phyloP scores from a whole-genome alignment of 2,329 filamentous ascomycete genomes.

The Ophiocordyceps unilateralis region DNA sequence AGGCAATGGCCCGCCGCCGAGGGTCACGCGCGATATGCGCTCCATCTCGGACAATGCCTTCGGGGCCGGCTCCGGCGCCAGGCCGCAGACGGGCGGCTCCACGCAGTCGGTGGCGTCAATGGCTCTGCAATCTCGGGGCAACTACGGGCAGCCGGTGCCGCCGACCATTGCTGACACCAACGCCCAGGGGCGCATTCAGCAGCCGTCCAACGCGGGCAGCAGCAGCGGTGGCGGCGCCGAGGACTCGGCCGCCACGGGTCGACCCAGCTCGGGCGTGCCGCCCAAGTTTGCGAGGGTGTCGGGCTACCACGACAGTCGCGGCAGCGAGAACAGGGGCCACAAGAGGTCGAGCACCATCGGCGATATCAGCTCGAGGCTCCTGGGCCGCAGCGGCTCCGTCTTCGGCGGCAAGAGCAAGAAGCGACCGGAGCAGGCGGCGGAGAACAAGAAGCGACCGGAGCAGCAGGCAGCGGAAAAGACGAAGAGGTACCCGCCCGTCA shows the following conservation, averaged over 20 bases:
- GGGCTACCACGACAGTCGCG: slow-evolving; percentile 36
- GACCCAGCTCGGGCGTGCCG: slow-evolving; percentile 42
- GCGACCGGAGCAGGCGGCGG: slow-evolving; percentile 10
- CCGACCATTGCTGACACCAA: slow-evolving; percentile 80
- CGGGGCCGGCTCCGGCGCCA: slow-evolving; percentile 26
- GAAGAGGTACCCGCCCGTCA: slow-evolving; percentile 73
- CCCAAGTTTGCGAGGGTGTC: slow-evolving; percentile 41
- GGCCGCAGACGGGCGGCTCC: slow-evolving; percentile 71
- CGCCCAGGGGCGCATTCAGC: slow-evolving; percentile 76
- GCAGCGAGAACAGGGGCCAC: slow-evolving; percentile 35
- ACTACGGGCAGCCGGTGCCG: slow-evolving; percentile 72
- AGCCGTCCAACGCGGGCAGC: slow-evolving; percentile 29
- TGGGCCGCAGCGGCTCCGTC: slow-evolving; percentile 68
- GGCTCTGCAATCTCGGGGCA: slow-evolving; percentile 43
- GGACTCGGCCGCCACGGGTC: slow-evolving; percentile 44
- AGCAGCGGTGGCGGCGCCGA: slow-evolving; percentile 25
- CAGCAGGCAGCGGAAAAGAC: slow-evolving; percentile 37
- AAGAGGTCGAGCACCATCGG: slow-evolving; percentile 61
- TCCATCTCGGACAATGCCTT: slow-evolving; percentile 21
- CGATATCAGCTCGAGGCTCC: slow-evolving; percentile 67
- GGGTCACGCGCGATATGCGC: slow-evolving; percentile 16
- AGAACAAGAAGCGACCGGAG: slow-evolving; percentile 13
- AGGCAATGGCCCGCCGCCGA: slow-evolving; percentile 10
- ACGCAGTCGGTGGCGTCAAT: slow-evolving; percentile 54
- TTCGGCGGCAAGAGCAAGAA: slow-evolving; percentile 48